phyloP scores from a whole-genome alignment of 139 green algal species.

The Closterium sp. region DNA sequence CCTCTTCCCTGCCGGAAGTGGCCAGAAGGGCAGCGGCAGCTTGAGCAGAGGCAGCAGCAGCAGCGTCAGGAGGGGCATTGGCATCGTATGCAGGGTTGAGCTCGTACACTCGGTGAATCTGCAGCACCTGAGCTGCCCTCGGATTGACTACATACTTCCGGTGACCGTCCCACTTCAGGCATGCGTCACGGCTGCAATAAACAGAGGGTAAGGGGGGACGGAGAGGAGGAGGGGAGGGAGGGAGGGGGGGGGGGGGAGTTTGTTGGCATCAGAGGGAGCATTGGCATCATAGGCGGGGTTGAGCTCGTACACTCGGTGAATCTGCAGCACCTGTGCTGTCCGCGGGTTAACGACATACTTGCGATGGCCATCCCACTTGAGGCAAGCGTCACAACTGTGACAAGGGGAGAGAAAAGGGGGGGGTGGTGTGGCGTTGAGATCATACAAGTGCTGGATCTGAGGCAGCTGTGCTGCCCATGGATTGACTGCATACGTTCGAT shows the following conservation, averaged over 20 bases:
- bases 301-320: conserved; percentile 7
- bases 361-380: conserved; percentile 24
- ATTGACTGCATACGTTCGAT: no score
- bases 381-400: conserved; percentile 11
- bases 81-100: neutral
- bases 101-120: conserved; percentile 28
- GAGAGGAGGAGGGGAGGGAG: neutral
- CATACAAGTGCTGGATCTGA: no score
- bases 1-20: neutral
- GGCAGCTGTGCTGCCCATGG: no score
- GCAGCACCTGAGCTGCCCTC: neutral
- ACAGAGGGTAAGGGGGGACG: neutral
- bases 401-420: no score
- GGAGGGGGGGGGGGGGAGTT: no score
- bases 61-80: neutral
- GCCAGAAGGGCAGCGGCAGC: neutral
- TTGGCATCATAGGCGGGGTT: neutral
- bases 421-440: no score
- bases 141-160: conserved; percentile 38
- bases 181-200: conserved; percentile 21
- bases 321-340: conserved; percentile 2
- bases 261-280: no score
- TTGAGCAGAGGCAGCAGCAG: neutral
- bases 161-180: conserved; percentile 28
- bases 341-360: conserved; percentile 24